Evolutionary conservation across 768 basidiomycete genomes (phyloP).

Genomic region (Neoboletus subvelutipes): DNA sequence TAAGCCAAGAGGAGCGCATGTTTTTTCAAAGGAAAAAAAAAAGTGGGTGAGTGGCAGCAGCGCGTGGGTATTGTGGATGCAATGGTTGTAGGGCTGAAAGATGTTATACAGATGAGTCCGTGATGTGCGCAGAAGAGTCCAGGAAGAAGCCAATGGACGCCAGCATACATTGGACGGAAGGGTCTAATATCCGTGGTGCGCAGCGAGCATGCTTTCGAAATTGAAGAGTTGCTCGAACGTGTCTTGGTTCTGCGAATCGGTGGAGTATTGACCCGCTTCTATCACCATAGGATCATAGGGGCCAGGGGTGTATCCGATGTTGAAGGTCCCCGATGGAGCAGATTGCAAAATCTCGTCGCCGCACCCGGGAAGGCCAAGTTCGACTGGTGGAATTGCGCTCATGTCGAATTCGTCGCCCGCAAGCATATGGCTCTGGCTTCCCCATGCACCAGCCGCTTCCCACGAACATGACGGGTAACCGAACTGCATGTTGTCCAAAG

Average conservation of each 20-base stretch:
- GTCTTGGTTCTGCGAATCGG: slow-evolving; percentile 33
- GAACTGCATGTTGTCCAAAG: slow-evolving; percentile 27
- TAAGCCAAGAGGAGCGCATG: slow-evolving; percentile 29
- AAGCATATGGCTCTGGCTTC: slow-evolving; percentile 38
- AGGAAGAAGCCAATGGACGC: slow-evolving; percentile 33
- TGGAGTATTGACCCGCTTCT: slow-evolving; percentile 32
- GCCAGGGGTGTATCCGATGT: slow-evolving; percentile 23
- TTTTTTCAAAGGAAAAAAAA: slow-evolving; percentile 12
- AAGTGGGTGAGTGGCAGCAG: slow-evolving; percentile 28
- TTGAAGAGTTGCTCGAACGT: slow-evolving; percentile 38
- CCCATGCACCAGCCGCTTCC: slow-evolving; percentile 34
- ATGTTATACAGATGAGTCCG: slow-evolving; percentile 34
- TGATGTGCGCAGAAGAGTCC: slow-evolving; percentile 27
- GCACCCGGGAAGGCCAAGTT: slow-evolving; percentile 54
- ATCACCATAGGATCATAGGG: slow-evolving; percentile 29
- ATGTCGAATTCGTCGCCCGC: slow-evolving; percentile 68
- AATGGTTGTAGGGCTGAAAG: slow-evolving; percentile 18
- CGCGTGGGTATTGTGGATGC: slow-evolving; percentile 31
- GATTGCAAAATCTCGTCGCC: slow-evolving; percentile 27
- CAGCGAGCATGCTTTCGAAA: slow-evolving; percentile 36
- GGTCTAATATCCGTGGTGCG: slow-evolving; percentile 33
- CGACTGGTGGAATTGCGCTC: slow-evolving; percentile 60
- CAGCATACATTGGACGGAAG: slow-evolving; percentile 35
- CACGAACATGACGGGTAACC: slow-evolving; percentile 35
- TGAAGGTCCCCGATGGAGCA: slow-evolving; percentile 12